phyloP scores from a whole-genome alignment of 2,329 filamentous ascomycete genomes.

The Curvularia sp. region DNA sequence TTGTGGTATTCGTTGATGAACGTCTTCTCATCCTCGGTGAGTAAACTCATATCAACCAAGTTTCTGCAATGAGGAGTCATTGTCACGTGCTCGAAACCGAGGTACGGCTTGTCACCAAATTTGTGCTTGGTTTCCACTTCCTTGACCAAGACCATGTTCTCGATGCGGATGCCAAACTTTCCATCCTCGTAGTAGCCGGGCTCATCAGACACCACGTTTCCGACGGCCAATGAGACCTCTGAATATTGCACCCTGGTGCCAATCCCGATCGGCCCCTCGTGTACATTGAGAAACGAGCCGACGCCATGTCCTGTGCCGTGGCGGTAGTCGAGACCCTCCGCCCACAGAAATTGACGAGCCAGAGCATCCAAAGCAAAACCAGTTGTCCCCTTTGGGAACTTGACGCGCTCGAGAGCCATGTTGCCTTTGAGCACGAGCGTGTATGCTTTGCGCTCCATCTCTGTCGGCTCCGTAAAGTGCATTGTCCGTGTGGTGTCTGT shows the following conservation, averaged over 20 bases:
- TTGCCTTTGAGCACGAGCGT: constrained; percentile 94
- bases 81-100: constrained; percentile 96
- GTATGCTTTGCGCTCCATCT: constrained; percentile 85
- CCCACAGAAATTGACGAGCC: constrained; percentile 92
- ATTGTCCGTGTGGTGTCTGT: constrained; percentile 94
- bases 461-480: constrained; percentile 86
- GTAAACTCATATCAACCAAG: constrained; percentile 75
- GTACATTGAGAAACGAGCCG: constrained; percentile 93
- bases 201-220: constrained; percentile 95
- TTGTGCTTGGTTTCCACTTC: constrained; percentile 86
- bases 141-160: constrained; percentile 91
- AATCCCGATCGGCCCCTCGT: constrained; percentile 96
- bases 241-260: constrained; percentile 90
- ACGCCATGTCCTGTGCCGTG: constrained; percentile 97
- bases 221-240: constrained; percentile 86
- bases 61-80: constrained; percentile 95
- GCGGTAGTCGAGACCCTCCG: constrained; percentile 89
- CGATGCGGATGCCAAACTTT: constrained; percentile 91
- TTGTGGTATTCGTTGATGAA: constrained; percentile 90
- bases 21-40: constrained; percentile 76
- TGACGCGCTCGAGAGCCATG: constrained; percentile 82
- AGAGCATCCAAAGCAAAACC: constrained; percentile 90
- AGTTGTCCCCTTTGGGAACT: constrained; percentile 94
- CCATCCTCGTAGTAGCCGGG: constrained; percentile 98
- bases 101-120: constrained; percentile 92